phyloP scores from a whole-genome alignment of 1,284 basidiomycete genomes.

The Caloboletus firmus region DNA sequence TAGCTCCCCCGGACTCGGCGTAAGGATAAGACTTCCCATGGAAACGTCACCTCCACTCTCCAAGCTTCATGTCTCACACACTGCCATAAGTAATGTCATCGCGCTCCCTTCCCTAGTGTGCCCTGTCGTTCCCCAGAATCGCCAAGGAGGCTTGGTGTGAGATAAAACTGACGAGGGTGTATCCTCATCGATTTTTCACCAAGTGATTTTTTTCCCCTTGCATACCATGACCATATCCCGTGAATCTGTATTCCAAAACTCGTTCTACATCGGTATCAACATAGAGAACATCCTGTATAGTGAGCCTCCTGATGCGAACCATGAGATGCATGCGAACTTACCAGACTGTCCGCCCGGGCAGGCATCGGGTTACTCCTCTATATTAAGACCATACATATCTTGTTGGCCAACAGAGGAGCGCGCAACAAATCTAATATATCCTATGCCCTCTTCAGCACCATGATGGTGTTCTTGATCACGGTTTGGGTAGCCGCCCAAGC shows the following conservation, averaged over 20 bases:
- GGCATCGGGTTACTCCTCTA: conserved; percentile 25
- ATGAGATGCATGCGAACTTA: background rate
- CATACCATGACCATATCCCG: background rate
- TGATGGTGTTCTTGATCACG: conserved; percentile 20
- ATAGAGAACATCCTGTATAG: conserved; percentile 29
- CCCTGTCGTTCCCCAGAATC: background rate
- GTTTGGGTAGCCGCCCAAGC: conserved; percentile 20
- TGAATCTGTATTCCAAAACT: conserved; percentile 12
- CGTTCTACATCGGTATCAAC: conserved; percentile 22
- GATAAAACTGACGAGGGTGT: conserved; percentile 5
- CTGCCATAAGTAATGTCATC: conserved; percentile 2
- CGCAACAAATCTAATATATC: conserved; percentile 10
- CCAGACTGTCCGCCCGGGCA: background rate
- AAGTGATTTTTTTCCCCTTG: background rate
- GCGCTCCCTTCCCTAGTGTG: background rate
- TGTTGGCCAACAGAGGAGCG: conserved; percentile 7
- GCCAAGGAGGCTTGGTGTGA: background rate
- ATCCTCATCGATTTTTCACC: background rate
- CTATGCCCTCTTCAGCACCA: conserved; percentile 24
- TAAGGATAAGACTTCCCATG: background rate
- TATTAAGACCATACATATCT: conserved; percentile 19
- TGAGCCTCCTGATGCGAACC: conserved; percentile 3
- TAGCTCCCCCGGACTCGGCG: background rate
- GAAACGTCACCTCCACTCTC: background rate
- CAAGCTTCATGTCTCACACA: background rate